phyloP scores from a whole-genome alignment of 306 rosid species.

The Psophocarpus tetragonolobus region DNA sequence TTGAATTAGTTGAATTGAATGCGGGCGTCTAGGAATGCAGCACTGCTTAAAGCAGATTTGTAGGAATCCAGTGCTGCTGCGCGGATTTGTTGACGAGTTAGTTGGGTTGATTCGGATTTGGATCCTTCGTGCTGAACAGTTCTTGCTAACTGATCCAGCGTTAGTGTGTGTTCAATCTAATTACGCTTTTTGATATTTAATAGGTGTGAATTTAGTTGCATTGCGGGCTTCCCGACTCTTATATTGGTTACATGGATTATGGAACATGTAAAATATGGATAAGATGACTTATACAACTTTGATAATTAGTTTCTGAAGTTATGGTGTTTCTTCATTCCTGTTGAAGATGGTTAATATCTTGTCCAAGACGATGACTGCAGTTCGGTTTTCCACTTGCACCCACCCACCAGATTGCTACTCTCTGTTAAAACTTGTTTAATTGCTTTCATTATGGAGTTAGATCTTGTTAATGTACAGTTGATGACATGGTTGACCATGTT shows the following conservation, averaged over 20 bases:
- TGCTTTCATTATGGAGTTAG: slow-evolving; percentile 7
- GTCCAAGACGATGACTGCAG: slow-evolving; percentile 14
- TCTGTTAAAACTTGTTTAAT: background rate
- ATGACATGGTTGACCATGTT: slow-evolving; percentile 6
- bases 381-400: background rate
- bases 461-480: slow-evolving; percentile 11
- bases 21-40: background rate
- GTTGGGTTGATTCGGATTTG: slow-evolving; percentile 38
- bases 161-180: slow-evolving; percentile 4
- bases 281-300: background rate
- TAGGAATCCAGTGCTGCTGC: slow-evolving; percentile 13
- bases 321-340: slow-evolving; percentile 9
- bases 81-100: slow-evolving; percentile 19
- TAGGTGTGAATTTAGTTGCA: slow-evolving; percentile 14
- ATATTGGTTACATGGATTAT: slow-evolving; percentile 10
- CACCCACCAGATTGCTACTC: background rate
- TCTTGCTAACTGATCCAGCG: slow-evolving; percentile 21
- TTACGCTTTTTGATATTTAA: background rate
- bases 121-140: slow-evolving; percentile 4
- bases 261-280: background rate
- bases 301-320: slow-evolving; percentile 14
- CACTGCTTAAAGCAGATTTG: slow-evolving; percentile 16
- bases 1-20: slow-evolving; percentile 22
- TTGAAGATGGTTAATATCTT: slow-evolving; percentile 10
- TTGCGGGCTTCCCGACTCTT: background rate